Base-by-base conservation (phyloP, 352 stramenopile genomes). In the Blastocystis sp. region DNA sequence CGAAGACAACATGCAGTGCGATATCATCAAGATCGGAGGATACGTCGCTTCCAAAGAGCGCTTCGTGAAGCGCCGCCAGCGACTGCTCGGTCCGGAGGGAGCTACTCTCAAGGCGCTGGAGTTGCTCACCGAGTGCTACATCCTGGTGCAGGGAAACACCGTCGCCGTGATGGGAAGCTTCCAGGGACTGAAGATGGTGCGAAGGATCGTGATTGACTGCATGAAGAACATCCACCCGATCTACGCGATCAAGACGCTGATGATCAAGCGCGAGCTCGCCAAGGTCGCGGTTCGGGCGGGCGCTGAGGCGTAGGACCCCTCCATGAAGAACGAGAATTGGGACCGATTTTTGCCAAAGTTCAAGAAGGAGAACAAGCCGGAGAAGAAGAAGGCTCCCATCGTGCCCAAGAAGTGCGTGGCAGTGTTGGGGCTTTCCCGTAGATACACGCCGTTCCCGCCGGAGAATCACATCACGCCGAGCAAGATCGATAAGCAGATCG, bases 181-280 rank as follows among this genome's bases (percentile, higher is more conserved):
- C 84, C 91, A 93, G 81, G 91, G 91, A 28, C 79, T 94, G 52
- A 93, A 94, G 78, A 90, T 92, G 69, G 94, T 98, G 54, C 94
- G 96, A 64, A 97, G 96, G 74, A 97, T 99, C 52, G 94, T 99
- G 24, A 91, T 98, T 87, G 97, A 99, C 90, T 99, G 96, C 90
- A 98, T 99, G 90, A 95, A 97, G n/a, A 99, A 99, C 91, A 95
- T 99, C 61, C 97, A 99, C 90, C 97, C 97, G 45, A 98, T 99
- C 77, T 99, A 99, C 93, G 98, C 99, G 90, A 98, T 99, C 82
- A 99, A 99, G 92, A 95, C 95, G n/a, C 91, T 99, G 28, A 99
- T 99, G 97, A 99, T 99, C 91, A 98, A 98, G 91, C 94, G 95
- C 54, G 97, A 99, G 91, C 91, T 99, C n/a, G 95, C 94, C 19